These are phyloP conservation scores for Eutypa lata DNA, from an alignment of 2,329 filamentous ascomycete genomes.

Conservation along the genomic window DNA sequence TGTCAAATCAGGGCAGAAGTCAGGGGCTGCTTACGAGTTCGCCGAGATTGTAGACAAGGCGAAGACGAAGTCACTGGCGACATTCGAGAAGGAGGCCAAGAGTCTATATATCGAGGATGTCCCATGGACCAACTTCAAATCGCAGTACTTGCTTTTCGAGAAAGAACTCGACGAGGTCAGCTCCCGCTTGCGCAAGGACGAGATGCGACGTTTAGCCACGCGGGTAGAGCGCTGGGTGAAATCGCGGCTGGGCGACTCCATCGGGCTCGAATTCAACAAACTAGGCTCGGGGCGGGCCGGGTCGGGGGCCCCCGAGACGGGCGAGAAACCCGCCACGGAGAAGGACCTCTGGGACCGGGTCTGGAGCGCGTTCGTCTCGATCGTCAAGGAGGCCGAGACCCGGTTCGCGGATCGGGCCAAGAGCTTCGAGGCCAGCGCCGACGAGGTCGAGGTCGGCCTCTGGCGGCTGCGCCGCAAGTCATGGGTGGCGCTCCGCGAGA, in stretches of 20 bases:
- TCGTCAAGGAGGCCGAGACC: slow-evolving; percentile 80
- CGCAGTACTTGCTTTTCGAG: slow-evolving; percentile 76
- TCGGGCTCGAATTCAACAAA: slow-evolving; percentile 94
- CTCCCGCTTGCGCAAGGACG: slow-evolving; percentile 80
- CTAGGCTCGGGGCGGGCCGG: slow-evolving; percentile 85
- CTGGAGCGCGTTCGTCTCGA: slow-evolving; percentile 80
- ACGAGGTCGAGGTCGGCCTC: slow-evolving; percentile 87
- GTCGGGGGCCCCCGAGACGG: slow-evolving; percentile 73
- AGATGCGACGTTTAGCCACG: slow-evolving; percentile 89
- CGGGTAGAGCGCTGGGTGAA: slow-evolving; percentile 93
- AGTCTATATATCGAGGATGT: slow-evolving; percentile 75
- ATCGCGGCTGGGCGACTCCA: slow-evolving; percentile 78
- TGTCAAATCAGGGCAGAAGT: slow-evolving; percentile 91
- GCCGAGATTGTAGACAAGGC: slow-evolving; percentile 86
- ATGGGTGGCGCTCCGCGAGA: slow-evolving; percentile 85
- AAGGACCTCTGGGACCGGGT: slow-evolving; percentile 94
- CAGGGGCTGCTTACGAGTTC: slow-evolving; percentile 88
- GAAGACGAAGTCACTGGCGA: slow-evolving; percentile 70
- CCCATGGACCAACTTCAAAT: slow-evolving; percentile 81
- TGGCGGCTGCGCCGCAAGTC: slow-evolving; percentile 93
- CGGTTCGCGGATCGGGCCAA: slow-evolving; percentile 85
- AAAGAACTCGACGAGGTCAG: slow-evolving; percentile 92
- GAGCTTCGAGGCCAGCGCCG: slow-evolving; percentile 88
- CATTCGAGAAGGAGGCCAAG: slow-evolving; percentile 74
- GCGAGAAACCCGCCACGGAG: slow-evolving; percentile 70